A percentile compares a stretch with the other conserved stretches of the same genome.
Conservation (phyloP, 2,329 filamentous ascomycete genomes). For the Exserohilum turcica region DNA sequence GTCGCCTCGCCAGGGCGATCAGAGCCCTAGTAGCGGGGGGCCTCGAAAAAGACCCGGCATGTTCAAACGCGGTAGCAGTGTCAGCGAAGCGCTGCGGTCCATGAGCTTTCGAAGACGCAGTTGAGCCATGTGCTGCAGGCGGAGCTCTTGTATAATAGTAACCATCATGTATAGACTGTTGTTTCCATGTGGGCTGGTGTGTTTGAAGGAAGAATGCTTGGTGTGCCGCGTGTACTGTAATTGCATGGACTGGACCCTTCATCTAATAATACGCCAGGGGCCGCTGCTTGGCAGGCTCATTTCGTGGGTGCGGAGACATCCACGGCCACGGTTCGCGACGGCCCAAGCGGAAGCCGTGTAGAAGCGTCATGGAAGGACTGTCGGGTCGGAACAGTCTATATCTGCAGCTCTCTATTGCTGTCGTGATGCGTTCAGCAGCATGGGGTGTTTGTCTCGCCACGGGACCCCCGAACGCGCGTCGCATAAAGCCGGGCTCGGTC, state of each 20-base stretch:
- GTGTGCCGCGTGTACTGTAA: neutral
- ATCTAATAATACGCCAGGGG: neutral
- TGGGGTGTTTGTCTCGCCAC: slow-evolving; percentile 26
- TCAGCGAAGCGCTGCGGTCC: slow-evolving; percentile 18
- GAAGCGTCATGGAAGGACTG: neutral
- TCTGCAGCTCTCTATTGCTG: slow-evolving; percentile 2
- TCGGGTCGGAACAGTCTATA: neutral
- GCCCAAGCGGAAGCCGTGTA: neutral
- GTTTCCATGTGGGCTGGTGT: neutral
- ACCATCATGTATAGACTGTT: neutral
- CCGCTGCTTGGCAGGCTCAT: neutral
- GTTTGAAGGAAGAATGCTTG: too few relatives aligned
- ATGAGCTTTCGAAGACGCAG: slow-evolving; percentile 23
- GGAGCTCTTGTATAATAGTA: neutral
- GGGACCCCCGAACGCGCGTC: slow-evolving; percentile 36
- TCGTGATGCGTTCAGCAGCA: slow-evolving; percentile 5
- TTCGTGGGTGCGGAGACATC: slow-evolving; percentile 2
- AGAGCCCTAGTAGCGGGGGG: slow-evolving; percentile 2
- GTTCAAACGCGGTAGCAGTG: slow-evolving; percentile 23
- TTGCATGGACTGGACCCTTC: neutral
- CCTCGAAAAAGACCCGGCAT: slow-evolving; percentile 17
- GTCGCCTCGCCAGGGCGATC: slow-evolving; percentile 1
- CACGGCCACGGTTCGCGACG: slow-evolving; percentile 7
- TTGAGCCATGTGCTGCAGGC: slow-evolving; percentile 3
- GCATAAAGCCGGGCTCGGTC: neutral